Evolutionary conservation across 2,329 filamentous ascomycete species (phyloP), one percentile per base, ranked within the genome.

Genomic region (Claviceps humidiphila): DNA sequence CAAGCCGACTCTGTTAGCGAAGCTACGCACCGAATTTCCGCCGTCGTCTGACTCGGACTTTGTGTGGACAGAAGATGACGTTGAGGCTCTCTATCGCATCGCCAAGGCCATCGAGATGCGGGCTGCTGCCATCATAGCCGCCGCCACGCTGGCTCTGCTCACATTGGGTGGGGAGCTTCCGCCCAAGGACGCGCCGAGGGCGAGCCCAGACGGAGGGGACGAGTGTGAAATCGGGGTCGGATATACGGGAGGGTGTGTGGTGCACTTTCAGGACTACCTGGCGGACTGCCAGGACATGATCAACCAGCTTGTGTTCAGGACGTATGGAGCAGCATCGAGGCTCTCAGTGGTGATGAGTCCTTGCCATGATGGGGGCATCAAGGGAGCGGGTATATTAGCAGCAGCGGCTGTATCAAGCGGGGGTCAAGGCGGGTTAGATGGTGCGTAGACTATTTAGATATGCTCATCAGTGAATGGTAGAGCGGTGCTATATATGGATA

Each of bases 231-330:
- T 91, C 34, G 81, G 87, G 1, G 84, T 90, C 22, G 87, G 86
- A 1, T 90, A 88, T 62, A 89, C 87, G 0, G 87, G 87, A 37
- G 84, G 85, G 6, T 89, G 86, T 61, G 90, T 90, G 54, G 78
- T 82, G n/a, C 81, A 87, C 60, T 89, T 89, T 60, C 85, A 87
- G 47, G 77, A 85, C 58, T 89, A 87, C 66, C 71, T 87, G 43
- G 68, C 71, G 45, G 83, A 85, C 59, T 88, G 84, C 57, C 85
- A 89, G 64, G 61, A 68, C 14, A 85, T 85, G 61, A 73, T 90
- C 49, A 81, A 88, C 59, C 63, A 66, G 22, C 68, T 81, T 11
- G 58, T 81, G 50, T 51, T 48, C 5, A 62, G 52, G 51, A 60
- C 60, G 30, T 64, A 62, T 22, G 65, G 62, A 5, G 49, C 53